Evolutionary conservation across 345 rosid genomes (phyloP).

Genomic region (Isatis tinctoria): DNA sequence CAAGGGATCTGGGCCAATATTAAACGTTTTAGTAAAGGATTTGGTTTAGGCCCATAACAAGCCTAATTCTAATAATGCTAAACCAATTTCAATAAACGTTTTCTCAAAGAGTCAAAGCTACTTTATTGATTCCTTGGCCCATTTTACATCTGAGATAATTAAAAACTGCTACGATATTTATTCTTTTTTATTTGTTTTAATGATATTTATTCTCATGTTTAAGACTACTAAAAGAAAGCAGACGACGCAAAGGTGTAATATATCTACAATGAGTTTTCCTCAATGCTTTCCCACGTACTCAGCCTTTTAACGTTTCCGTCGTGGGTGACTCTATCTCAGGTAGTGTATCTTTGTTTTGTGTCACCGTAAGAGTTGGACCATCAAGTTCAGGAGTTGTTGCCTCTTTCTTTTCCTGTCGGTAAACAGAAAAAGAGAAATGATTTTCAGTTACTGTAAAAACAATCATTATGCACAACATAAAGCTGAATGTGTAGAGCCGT

Average conservation of each 20-base stretch:
- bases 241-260: not conserved
- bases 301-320: conserved; percentile 34
- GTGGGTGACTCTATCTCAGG: conserved; percentile 29
- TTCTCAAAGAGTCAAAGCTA: not conserved
- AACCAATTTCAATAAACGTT: not conserved
- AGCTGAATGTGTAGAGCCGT: not conserved
- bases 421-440: not conserved
- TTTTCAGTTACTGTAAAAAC: not conserved
- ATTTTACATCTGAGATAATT: not conserved
- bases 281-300: conserved; percentile 31
- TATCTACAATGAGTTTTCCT: conserved; percentile 36
- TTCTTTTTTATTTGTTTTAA: not conserved
- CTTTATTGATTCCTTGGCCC: not conserved
- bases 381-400: conserved; percentile 7
- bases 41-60: not conserved
- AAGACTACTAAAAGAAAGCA: not conserved
- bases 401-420: conserved; percentile 25
- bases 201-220: not conserved
- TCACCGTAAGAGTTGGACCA: conserved; percentile 34
- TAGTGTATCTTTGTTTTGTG: conserved; percentile 31
- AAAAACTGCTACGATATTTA: not conserved
- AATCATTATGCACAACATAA: not conserved
- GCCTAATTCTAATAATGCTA: not conserved
- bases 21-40: not conserved
- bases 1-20: not conserved